Conservation (phyloP, 768 basidiomycete species). For the Coprinellus micaceus region DNA sequence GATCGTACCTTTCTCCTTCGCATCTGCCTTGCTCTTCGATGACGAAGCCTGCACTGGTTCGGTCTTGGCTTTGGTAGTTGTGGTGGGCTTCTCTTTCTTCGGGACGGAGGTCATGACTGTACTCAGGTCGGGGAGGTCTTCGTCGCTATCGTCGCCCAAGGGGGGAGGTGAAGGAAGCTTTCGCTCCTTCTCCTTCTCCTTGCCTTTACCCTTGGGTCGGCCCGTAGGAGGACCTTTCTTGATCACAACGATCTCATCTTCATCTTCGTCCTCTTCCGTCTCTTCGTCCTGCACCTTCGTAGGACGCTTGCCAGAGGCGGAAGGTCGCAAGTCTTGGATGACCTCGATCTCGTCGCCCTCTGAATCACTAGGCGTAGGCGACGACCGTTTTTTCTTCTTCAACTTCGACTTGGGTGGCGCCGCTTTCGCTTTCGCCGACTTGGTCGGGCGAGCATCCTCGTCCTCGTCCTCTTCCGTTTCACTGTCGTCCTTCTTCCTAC, state of each 20-base stretch:
- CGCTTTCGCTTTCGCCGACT: slow-evolving; percentile 12
- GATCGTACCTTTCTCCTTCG: background rate
- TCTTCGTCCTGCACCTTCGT: slow-evolving; percentile 5
- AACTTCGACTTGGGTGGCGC: slow-evolving; percentile 12
- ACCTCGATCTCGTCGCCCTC: slow-evolving; percentile 5
- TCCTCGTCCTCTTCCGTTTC: slow-evolving; percentile 5
- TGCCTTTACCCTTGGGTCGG: background rate
- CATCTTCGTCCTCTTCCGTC: slow-evolving; percentile 8
- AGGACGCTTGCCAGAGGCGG: too few species aligned
- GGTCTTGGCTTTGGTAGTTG: too few species aligned
- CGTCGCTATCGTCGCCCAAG: too few species aligned
- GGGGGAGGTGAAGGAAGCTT: background rate
- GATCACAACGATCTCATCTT: background rate
- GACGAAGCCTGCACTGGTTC: too few species aligned
- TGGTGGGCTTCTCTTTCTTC: too few species aligned
- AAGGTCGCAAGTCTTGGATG: background rate
- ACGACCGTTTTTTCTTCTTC: too few species aligned
- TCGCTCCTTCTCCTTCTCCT: slow-evolving; percentile 9
- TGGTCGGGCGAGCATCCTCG: too few species aligned
- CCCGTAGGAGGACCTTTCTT: background rate
- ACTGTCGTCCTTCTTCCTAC: slow-evolving; percentile 4
- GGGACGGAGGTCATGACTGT: too few species aligned
- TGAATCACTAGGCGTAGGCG: too few species aligned
- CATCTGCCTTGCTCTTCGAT: too few species aligned
- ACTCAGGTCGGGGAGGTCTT: too few species aligned